Base-by-base conservation (phyloP, 148 eudicot species). In the Vaccinium corymbosum region DNA sequence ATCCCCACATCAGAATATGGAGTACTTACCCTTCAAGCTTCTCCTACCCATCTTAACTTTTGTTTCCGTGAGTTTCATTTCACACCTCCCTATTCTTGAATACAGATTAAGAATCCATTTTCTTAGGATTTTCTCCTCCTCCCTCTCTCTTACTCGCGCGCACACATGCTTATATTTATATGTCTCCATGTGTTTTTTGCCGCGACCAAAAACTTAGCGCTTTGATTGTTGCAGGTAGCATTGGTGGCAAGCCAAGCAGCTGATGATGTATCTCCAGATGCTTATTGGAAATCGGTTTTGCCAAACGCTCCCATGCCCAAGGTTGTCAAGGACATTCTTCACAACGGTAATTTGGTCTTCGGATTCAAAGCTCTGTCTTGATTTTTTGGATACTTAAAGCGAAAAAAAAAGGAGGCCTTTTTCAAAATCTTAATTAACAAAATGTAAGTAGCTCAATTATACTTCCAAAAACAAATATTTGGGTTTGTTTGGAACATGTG, bases 261-360 rank as follows among this genome's bases (percentile, higher is more conserved):
- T 32, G 35, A 32, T 76, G 56, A 52, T 25, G 20, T 78, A 55
- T 55, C 92, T 3, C 48, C 90, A 0, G 92, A 91, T 80, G 87
- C 84, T 9, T 94, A 93, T 51, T 93, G 95, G 98, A 91, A 88
- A 50, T 84, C 88, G 2, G 82, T 89, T 80, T 80, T 94, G 89
- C 95, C 95, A 11, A 87, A 93, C 83, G 84, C 95, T 83, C 91
- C 90, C 59, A 91, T 94, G 87, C 95, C 98, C 73, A 90, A 89
- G 82, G 86, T 89, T 27, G 82, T 94, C 29, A 83, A 83, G 22
- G 92, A 90, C 25, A 86, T 89, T 73, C 83, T 94, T 3, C 81
- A 71, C 15, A 22, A 10, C 3, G 79, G 79, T 76, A 38, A 38
- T 38, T 38, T 38, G 42, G 42, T 38, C 42, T 2, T 38, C 42